Conservation (phyloP, 1,284 basidiomycete genomes). For the Ceratobasidium sp. region DNA sequence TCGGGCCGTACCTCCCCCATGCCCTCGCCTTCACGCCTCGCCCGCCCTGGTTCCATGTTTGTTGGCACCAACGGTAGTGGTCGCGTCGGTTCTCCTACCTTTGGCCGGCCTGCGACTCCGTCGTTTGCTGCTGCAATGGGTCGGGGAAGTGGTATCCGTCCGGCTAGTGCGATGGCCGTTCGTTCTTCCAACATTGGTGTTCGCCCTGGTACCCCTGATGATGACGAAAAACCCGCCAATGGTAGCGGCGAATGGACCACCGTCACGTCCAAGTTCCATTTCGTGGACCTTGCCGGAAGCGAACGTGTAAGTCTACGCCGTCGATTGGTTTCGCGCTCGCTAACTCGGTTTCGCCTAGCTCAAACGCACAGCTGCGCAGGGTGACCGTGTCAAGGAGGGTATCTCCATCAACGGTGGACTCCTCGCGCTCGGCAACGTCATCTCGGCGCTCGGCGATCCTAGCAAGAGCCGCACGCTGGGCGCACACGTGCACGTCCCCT, state of each 20-base stretch:
- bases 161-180: conserved; percentile 76
- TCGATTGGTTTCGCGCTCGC: conserved; percentile 45
- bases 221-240: conserved; percentile 68
- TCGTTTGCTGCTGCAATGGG: conserved; percentile 79
- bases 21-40: conserved; percentile 81
- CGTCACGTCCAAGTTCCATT: conserved; percentile 96
- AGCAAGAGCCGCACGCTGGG: conserved; percentile 73
- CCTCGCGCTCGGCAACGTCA: conserved; percentile 96
- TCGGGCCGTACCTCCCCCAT: conserved; percentile 66
- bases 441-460: conserved; percentile 97
- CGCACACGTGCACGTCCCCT: conserved; percentile 81
- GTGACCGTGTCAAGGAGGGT: conserved; percentile 96
- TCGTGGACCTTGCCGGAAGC: conserved; percentile 97
- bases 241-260: conserved; percentile 83
- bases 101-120: conserved; percentile 78
- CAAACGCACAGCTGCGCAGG: conserved; percentile 92
- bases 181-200: conserved; percentile 48
- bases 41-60: conserved; percentile 75
- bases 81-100: conserved; percentile 77
- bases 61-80: conserved; percentile 61
- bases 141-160: conserved; percentile 69
- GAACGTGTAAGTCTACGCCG: conserved; percentile 76
- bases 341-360: conserved; percentile 64
- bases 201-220: conserved; percentile 60
- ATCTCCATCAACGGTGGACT: conserved; percentile 98